A percentile compares a stretch with the other conserved stretches of the same genome.
phyloP scores from a whole-genome alignment of 2,329 filamentous ascomycete genomes.

The Pseudocercospora eumusae region DNA sequence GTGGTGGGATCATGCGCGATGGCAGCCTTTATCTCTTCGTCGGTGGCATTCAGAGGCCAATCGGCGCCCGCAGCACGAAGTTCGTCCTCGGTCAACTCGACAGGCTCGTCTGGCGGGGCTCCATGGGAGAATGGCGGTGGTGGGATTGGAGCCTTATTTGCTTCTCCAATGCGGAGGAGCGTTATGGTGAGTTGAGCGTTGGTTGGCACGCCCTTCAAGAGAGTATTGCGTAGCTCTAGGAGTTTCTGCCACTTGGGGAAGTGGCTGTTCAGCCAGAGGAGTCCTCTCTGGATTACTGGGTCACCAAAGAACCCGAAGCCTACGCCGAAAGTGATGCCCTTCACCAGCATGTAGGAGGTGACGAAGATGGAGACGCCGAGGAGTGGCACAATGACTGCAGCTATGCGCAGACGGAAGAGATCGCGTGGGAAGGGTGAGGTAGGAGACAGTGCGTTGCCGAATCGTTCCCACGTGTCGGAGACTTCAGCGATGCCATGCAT shows the following conservation, averaged over 20 bases:
- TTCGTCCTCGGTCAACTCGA: conserved; percentile 53
- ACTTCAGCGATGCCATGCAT: conserved; percentile 67
- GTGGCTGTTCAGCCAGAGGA: conserved; percentile 61
- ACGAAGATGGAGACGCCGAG: conserved; percentile 49
- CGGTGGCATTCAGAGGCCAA: conserved; percentile 61
- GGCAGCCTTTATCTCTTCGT: conserved; percentile 67
- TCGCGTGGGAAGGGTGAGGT: conserved; percentile 52
- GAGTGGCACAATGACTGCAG: conserved; percentile 48
- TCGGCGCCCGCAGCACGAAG: conserved; percentile 56
- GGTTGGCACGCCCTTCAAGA: conserved; percentile 80
- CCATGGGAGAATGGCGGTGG: conserved; percentile 52
- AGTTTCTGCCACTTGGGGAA: conserved; percentile 74
- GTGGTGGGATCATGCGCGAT: conserved; percentile 50
- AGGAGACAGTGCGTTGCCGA: conserved; percentile 58
- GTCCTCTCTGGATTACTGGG: conserved; percentile 64
- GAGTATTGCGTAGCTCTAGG: conserved; percentile 70
- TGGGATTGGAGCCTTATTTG: conserved; percentile 75
- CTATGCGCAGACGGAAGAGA: conserved; percentile 49
- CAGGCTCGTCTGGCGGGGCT: conserved; percentile 53
- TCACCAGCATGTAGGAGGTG: conserved; percentile 57
- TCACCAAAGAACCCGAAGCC: conserved; percentile 81
- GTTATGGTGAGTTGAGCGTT: conserved; percentile 83
- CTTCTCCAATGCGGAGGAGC: conserved; percentile 76
- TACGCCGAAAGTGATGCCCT: conserved; percentile 64
- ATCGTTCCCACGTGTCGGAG: conserved; percentile 63